These are phyloP conservation scores for Plantago coronopus DNA, from an alignment of 305 asterid genomes.

Conservation along the genomic window DNA sequence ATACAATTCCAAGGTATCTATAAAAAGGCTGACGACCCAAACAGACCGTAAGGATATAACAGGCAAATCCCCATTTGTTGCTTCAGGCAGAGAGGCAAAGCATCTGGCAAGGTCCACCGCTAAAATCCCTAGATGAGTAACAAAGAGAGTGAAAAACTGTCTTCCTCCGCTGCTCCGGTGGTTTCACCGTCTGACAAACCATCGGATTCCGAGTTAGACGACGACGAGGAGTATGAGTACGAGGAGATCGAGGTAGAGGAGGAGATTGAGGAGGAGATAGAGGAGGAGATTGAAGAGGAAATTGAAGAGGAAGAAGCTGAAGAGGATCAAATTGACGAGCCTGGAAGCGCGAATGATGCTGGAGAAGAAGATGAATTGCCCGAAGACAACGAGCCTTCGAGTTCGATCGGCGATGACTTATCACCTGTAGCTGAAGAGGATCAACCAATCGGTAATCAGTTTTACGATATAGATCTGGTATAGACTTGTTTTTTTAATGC, in stretches of 20 bases:
- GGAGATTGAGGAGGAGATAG: slow-evolving; percentile 39
- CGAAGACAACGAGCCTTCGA: slow-evolving; percentile 22
- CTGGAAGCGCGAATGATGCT: slow-evolving; percentile 16
- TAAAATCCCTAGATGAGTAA: no score
- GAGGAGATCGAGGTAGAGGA: slow-evolving; percentile 36
- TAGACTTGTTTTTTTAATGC: slow-evolving; percentile 6
- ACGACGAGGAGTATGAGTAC: slow-evolving; percentile 38
- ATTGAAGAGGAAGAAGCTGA: slow-evolving; percentile 22
- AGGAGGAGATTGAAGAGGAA: slow-evolving; percentile 40
- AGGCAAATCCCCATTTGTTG: no score
- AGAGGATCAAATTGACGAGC: slow-evolving; percentile 7
- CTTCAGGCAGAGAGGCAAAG: no score
- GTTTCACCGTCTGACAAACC: slow-evolving; percentile 27
- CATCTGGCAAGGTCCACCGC: no score
- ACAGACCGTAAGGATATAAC: no score
- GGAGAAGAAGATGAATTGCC: slow-evolving; percentile 19
- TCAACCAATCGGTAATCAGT: slow-evolving; percentile 44
- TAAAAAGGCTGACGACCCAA: no score
- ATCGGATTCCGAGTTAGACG: slow-evolving; percentile 16
- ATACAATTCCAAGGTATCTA: no score
- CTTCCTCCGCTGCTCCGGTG: slow-evolving; percentile 21
- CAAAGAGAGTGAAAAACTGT: slow-evolving; percentile 11
- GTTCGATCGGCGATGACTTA: slow-evolving; percentile 31
- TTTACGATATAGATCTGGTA: slow-evolving; percentile 9
- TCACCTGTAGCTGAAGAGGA: slow-evolving; percentile 29